These are phyloP conservation scores for Rhododendron molle DNA, from an alignment of 148 eudicot genomes.

Conservation along the genomic window DNA sequence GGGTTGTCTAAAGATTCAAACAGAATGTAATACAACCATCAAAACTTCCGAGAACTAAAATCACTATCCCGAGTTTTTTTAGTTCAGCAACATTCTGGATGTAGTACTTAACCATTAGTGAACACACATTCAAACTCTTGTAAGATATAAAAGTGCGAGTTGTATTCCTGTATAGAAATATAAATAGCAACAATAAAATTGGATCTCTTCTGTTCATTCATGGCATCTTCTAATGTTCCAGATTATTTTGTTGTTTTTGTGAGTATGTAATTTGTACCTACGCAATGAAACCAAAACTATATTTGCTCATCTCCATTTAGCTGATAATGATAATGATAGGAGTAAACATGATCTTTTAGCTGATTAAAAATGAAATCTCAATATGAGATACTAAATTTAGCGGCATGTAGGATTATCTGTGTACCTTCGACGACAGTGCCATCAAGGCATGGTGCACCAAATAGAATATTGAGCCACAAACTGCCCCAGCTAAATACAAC, in stretches of 20 bases:
- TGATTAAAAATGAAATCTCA: not conserved
- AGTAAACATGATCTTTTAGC: not conserved
- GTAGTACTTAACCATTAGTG: not conserved
- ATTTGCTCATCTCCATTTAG: not conserved
- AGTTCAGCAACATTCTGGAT: not conserved
- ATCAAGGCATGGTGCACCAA: constrained; percentile 64
- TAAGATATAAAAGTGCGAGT: not conserved
- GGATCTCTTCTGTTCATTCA: not conserved
- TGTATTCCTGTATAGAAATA: not conserved
- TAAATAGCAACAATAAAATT: not conserved
- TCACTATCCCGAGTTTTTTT: not conserved
- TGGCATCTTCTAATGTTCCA: not conserved
- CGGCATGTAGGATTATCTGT: not conserved
- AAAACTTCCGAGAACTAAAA: not conserved
- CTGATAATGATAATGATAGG: not conserved
- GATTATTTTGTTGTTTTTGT: not conserved
- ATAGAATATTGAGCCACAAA: constrained; percentile 73
- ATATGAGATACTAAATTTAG: not conserved
- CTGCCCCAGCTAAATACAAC: constrained; percentile 76
- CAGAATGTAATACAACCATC: not conserved
- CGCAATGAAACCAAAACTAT: not conserved
- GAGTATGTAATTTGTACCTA: not conserved
- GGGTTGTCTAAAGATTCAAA: not conserved
- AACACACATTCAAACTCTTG: not conserved
- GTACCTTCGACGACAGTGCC: constrained; percentile 46